A percentile compares a stretch with the other conserved stretches of the same genome.
phyloP scores from a whole-genome alignment of 2,329 filamentous ascomycete genomes.

The Botrytis byssoidea region DNA sequence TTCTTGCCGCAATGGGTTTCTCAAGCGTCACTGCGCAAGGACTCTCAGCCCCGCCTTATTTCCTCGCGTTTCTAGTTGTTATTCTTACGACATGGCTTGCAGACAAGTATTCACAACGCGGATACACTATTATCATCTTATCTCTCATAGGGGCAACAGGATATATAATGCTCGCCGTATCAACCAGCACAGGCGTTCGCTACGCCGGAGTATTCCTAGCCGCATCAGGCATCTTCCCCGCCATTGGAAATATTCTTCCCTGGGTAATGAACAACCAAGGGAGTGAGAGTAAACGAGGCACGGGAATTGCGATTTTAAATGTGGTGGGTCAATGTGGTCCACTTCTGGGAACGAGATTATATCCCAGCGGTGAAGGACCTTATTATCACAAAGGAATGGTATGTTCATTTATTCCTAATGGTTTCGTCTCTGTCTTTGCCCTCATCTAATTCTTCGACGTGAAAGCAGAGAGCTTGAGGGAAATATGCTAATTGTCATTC shows the following conservation, averaged over 20 bases:
- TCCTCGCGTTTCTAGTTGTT: constrained; percentile 63
- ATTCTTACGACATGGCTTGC: constrained; percentile 61
- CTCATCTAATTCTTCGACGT: background rate
- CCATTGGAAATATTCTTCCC: constrained; percentile 68
- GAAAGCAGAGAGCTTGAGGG: too few relatives aligned
- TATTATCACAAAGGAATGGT: constrained; percentile 53
- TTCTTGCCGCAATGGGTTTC: constrained; percentile 68
- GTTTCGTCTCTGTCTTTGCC: background rate
- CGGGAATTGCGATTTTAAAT: constrained; percentile 64
- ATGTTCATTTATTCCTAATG: background rate
- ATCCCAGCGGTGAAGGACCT: constrained; percentile 49
- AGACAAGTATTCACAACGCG: constrained; percentile 66
- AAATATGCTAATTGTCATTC: background rate
- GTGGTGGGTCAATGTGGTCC: constrained; percentile 65
- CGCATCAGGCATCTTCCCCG: constrained; percentile 62
- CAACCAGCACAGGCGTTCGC: constrained; percentile 45
- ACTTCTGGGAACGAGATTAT: constrained; percentile 62
- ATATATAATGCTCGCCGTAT: constrained; percentile 59
- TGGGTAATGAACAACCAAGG: constrained; percentile 71
- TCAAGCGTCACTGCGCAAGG: constrained; percentile 66
- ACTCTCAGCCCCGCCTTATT: constrained; percentile 68
- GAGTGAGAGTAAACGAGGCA: constrained; percentile 64
- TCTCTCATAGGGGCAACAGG: constrained; percentile 60
- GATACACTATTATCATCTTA: constrained; percentile 55
- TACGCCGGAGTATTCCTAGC: constrained; percentile 53